Base-by-base conservation (phyloP, 495 filamentous ascomycete species). In the Penicillium pulvis region DNA sequence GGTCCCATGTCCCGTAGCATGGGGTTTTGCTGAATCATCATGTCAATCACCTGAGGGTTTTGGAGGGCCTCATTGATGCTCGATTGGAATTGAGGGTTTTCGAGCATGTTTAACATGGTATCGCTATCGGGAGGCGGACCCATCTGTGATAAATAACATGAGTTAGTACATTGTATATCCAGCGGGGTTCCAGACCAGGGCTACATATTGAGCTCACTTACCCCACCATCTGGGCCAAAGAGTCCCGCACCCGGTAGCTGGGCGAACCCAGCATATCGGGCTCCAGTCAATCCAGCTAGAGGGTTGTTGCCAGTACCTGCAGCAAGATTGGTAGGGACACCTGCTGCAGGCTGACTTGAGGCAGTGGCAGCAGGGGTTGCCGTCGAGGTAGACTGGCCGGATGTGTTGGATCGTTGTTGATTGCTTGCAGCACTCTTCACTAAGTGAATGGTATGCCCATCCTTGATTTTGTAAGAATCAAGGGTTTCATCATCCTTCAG, bases 351-450 rank as follows among this genome's bases (percentile, higher is more conserved):
- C 46, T 83, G 75, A 45, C 58, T 74, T 30, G 86, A 74, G 20
- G 83, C 73, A 2, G 82, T 71, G 9, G 82, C 78, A 14, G 84
- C 71, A 16, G 83, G 62, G 11, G 77, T 65, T 17, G 83, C 66
- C 12, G 83, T 68, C 12, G 82, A 69, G 30, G 71, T 67, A 54
- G 72, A 65, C 59, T 80, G 78, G 35, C 79, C 76, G 28, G 85
- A 71, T 14, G 85, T 80, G 50, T 83, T 83, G 57, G 88, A 83
- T 17, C 87, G 81, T 20, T 62, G 57, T 55, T 86, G 83, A 70
- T 97, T 97, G 80, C 93, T 98, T 24, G 87, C 88, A 31, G 95
- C 95, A 63, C 91, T 91, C 74, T 95, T 96, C 55, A 99, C 95
- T 66, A 99, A 81, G 72, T 99, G 95, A 58, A 98, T 85, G 9